Percentiles rank a stretch among this genome's conserved stretches.
Evolutionary conservation across 164 flowering plant species (phyloP).

Genomic region (Tinospora cordifolia): DNA sequence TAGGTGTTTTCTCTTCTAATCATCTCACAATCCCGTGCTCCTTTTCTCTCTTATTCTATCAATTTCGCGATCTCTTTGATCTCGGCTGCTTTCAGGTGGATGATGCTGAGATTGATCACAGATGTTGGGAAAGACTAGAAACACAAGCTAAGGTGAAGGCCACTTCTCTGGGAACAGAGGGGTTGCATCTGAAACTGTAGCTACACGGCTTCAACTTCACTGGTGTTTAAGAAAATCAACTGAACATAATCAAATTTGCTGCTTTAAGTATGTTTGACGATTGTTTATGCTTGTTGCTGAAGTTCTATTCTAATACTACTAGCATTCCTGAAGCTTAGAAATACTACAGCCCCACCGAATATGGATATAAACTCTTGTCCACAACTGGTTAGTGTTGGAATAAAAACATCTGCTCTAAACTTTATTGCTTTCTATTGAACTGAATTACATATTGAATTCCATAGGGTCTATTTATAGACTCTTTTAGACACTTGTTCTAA

Average conservation of each 20-base stretch:
- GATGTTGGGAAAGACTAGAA: constrained; percentile 92
- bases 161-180: constrained; percentile 75
- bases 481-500: too few species aligned
- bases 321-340: constrained; percentile 61
- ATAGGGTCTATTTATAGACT: too few species aligned
- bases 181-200: constrained; percentile 93
- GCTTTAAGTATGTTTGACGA: constrained; percentile 71
- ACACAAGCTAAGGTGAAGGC: constrained; percentile 60
- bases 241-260: constrained; percentile 53
- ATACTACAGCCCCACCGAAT: constrained; percentile 84
- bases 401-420: too few species aligned
- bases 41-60: too few species aligned
- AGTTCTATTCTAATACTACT: constrained; percentile 55
- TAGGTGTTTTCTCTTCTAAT: too few species aligned
- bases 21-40: too few species aligned
- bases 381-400: too few species aligned
- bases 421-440: too few species aligned
- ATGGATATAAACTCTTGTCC: constrained; percentile 90
- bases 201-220: constrained; percentile 90
- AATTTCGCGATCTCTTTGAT: too few species aligned
- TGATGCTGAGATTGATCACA: constrained; percentile 59
- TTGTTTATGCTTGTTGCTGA: constrained; percentile 70
- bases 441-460: too few species aligned
- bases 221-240: constrained; percentile 59
- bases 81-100: constrained; percentile 90